Conservation (phyloP, 2,329 filamentous ascomycete species). For the Penicillium hordei region DNA sequence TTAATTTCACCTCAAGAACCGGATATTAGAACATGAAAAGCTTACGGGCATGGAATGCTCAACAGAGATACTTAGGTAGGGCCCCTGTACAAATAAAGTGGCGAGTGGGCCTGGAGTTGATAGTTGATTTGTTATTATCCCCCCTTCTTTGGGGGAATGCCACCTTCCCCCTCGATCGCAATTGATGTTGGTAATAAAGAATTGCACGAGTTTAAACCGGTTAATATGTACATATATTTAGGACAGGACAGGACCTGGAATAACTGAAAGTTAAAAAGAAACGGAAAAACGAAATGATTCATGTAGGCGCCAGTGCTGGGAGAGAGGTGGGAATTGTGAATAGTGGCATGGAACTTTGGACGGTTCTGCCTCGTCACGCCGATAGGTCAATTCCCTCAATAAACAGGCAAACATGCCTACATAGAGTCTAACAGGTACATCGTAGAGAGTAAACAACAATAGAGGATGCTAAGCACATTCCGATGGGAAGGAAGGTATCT, state of each 20-base stretch:
- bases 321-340: background rate
- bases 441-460: background rate
- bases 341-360: background rate
- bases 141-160: conserved; percentile 9
- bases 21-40: background rate
- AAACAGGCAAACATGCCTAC: background rate
- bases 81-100: background rate
- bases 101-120: background rate
- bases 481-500: conserved; percentile 2
- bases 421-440: background rate
- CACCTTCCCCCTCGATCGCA: background rate
- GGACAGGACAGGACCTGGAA: background rate
- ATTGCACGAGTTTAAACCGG: background rate
- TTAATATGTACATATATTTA: background rate
- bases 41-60: conserved; percentile 2
- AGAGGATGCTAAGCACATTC: background rate
- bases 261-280: background rate
- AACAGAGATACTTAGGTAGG: background rate
- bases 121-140: background rate
- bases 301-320: background rate
- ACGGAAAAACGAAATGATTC: too few relatives aligned
- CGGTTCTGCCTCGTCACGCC: background rate
- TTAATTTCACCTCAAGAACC: background rate
- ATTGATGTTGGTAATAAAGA: background rate
- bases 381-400: background rate